Conservation (phyloP, 2,329 filamentous ascomycete species). For the Colletotrichum agaves region DNA sequence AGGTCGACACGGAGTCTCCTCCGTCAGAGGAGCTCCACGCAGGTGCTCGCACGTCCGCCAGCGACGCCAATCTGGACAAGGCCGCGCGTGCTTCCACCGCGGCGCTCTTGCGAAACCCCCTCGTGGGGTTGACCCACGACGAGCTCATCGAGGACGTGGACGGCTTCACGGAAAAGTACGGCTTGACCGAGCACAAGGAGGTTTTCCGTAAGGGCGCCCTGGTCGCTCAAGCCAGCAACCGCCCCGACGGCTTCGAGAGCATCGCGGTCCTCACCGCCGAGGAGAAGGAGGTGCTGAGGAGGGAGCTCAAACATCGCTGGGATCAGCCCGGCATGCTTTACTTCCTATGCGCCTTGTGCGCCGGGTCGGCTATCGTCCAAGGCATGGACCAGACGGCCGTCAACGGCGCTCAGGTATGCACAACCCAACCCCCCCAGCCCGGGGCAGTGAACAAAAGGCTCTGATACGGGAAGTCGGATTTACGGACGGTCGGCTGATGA, state of each 20-base stretch:
- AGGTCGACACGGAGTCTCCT: slow-evolving; percentile 28
- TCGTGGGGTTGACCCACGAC: slow-evolving; percentile 44
- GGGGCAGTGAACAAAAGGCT: not conserved
- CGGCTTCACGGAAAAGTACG: slow-evolving; percentile 48
- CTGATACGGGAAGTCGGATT: too few relatives aligned
- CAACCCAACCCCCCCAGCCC: slow-evolving; percentile 23
- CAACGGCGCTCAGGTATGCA: slow-evolving; percentile 70
- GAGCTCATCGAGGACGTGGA: slow-evolving; percentile 49
- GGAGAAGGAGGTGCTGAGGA: slow-evolving; percentile 44
- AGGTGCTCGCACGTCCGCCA: slow-evolving; percentile 14
- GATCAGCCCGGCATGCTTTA: slow-evolving; percentile 48
- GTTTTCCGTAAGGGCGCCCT: slow-evolving; percentile 64
- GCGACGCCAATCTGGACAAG: slow-evolving; percentile 8
- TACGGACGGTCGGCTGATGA: slow-evolving; percentile 45
- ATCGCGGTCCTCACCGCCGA: slow-evolving; percentile 43
- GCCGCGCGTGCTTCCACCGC: slow-evolving; percentile 39
- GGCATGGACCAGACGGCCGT: slow-evolving; percentile 75
- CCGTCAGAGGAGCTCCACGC: slow-evolving; percentile 1
- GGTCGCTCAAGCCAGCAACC: slow-evolving; percentile 58
- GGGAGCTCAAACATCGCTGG: slow-evolving; percentile 47
- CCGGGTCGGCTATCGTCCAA: slow-evolving; percentile 49
- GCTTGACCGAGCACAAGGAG: slow-evolving; percentile 48
- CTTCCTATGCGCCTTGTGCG: slow-evolving; percentile 45
- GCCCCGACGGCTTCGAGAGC: slow-evolving; percentile 43
- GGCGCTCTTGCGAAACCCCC: slow-evolving; percentile 45